Base-by-base conservation (phyloP, 2,329 filamentous ascomycete species). In the Beauveria medogensis region DNA sequence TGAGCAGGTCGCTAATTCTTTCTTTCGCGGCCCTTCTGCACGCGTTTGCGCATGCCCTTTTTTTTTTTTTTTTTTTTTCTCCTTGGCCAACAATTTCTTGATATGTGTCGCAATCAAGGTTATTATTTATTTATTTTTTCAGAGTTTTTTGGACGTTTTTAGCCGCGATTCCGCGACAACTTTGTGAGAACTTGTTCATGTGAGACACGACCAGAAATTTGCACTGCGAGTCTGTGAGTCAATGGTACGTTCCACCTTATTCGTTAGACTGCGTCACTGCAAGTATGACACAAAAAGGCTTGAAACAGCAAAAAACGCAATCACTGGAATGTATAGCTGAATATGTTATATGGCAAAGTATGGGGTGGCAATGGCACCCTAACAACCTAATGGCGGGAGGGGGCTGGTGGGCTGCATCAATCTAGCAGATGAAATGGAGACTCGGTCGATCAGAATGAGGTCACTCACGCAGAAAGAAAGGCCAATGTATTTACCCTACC, bases 381-480 rank as follows among this genome's bases (percentile, higher is more conserved):
- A 12, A 12, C 30, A 34, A 34, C 30, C 30, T 34, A 4, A 14
- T 12, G 30, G 10, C 30, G 12, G 12, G 14, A n/a, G n/a, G 30
- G 30, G 50, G 20, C 30, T 24, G 16, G 5, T 14, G 28, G n/a
- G 30, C 2, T 34, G 30, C 30, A 34, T 34, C 30, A 34, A 34
- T 34, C 30, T 14, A n/a, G 30, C 50, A 37, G 50, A 26, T 37
- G 30, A 52, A 10, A 14, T 37, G 28, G 48, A 18, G 28, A 51
- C 26, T 34, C 26, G 7, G 48, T 14, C 18, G 50, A 37, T 52
- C 50, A 52, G 30, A 52, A 52, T 52, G 50, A 52, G 37, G 50
- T 16, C 50, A 52, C 14, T 34, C 26, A 9, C 6, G 14, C n/a
- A 14, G 18, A 34, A 52, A 37, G 8, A 3, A 37, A 8, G 3